Conservation (phyloP, 1,284 basidiomycete genomes). For the Ustilago cynodontis region DNA sequence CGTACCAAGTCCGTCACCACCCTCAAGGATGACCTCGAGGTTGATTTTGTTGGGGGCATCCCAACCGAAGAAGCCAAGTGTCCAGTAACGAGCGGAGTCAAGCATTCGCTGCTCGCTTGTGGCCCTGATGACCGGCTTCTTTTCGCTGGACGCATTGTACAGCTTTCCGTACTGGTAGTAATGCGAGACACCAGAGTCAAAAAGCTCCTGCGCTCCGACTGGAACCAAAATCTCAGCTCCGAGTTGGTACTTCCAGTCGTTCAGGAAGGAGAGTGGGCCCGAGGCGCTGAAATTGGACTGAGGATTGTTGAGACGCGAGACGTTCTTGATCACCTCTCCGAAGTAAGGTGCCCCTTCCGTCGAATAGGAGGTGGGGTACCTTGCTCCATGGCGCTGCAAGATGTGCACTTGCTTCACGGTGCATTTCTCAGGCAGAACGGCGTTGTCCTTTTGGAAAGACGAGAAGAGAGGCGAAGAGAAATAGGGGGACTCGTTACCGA, state of each 20-base stretch:
- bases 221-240: slow-evolving; percentile 81
- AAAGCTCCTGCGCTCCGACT: slow-evolving; percentile 81
- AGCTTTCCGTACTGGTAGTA: slow-evolving; percentile 68
- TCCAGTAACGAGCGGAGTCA: slow-evolving; percentile 82
- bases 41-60: slow-evolving; percentile 59
- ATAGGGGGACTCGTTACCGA: slow-evolving; percentile 61
- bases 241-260: slow-evolving; percentile 75
- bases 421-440: slow-evolving; percentile 43
- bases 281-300: slow-evolving; percentile 68
- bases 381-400: slow-evolving; percentile 53
- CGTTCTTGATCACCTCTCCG: slow-evolving; percentile 40
- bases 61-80: slow-evolving; percentile 58
- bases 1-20: slow-evolving; percentile 27
- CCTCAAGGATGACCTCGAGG: slow-evolving; percentile 64
- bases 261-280: slow-evolving; percentile 79
- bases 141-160: slow-evolving; percentile 50
- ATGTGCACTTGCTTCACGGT: slow-evolving; percentile 54
- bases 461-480: slow-evolving; percentile 53
- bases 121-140: slow-evolving; percentile 64
- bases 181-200: slow-evolving; percentile 64
- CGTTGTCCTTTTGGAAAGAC: slow-evolving; percentile 34
- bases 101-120: slow-evolving; percentile 79
- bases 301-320: slow-evolving; percentile 39
- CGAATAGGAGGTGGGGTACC: slow-evolving; percentile 45
- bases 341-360: slow-evolving; percentile 60